A percentile compares a stretch with the other conserved stretches of the same genome.
Evolutionary conservation across 257 asterid genomes (phyloP).

Genomic region (Ligustrum vulgare): DNA sequence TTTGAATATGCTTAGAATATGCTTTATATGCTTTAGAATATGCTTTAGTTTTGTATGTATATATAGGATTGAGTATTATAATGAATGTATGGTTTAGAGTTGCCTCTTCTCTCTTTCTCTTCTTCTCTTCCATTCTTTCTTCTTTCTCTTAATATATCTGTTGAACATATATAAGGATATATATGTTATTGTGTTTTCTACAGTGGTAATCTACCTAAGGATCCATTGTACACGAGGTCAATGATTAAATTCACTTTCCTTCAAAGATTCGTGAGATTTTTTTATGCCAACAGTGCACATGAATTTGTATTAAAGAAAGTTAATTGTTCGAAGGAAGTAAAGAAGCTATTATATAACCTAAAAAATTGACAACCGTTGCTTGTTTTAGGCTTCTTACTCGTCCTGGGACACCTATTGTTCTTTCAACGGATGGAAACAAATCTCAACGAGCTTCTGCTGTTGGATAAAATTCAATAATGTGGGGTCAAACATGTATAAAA

Average conservation of each 20-base stretch:
- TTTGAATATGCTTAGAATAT: too few relatives aligned
- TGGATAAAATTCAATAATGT: too few relatives aligned
- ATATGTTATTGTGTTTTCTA: too few relatives aligned
- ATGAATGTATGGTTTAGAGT: too few relatives aligned
- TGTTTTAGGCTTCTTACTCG: constrained; percentile 95
- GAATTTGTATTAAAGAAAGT: not conserved
- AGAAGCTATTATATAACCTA: not conserved
- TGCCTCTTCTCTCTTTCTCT: too few relatives aligned
- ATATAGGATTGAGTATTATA: too few relatives aligned
- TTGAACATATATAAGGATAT: too few relatives aligned
- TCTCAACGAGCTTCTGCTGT: constrained; percentile 54
- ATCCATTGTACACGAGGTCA: not conserved
- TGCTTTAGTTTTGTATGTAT: too few relatives aligned
- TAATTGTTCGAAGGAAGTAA: not conserved
- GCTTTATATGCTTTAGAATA: too few relatives aligned
- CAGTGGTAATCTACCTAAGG: not conserved
- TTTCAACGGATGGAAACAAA: constrained; percentile 67
- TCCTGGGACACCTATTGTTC: constrained; percentile 93
- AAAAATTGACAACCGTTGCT: not conserved
- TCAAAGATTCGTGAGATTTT: not conserved
- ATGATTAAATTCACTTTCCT: not conserved
- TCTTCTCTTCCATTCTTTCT: too few relatives aligned
- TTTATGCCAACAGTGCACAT: not conserved
- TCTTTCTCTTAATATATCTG: too few relatives aligned
- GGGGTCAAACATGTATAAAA: too few relatives aligned